A percentile compares a stretch with the other conserved stretches of the same genome.
These are phyloP conservation scores for Scutellaria galericulata DNA, from an alignment of 257 asterid species.

Conservation along the genomic window DNA sequence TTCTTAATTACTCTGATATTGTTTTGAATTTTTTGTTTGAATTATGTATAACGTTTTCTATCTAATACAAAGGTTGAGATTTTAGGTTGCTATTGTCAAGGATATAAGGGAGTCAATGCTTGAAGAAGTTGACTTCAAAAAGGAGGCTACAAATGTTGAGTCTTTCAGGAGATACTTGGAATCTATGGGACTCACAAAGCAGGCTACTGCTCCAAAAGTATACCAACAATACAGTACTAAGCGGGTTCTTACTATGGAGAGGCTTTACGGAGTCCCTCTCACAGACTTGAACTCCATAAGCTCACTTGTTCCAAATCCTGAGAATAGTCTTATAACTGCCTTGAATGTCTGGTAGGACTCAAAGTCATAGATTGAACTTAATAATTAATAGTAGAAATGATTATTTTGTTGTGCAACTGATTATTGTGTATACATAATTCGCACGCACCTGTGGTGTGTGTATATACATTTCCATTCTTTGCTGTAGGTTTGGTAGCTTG, in stretches of 20 bases:
- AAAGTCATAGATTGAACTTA: slow-evolving; percentile 26
- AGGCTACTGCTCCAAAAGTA: slow-evolving; percentile 96
- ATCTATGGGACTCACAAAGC: slow-evolving; percentile 87
- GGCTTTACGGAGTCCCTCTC: slow-evolving; percentile 97
- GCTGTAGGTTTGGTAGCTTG: slow-evolving; percentile 92
- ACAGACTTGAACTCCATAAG: slow-evolving; percentile 91
- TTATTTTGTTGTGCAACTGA: slow-evolving; percentile 9
- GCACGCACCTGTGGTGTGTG: neutral
- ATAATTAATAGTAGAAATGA: slow-evolving; percentile 15
- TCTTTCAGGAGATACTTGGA: slow-evolving; percentile 83
- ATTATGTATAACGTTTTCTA: slow-evolving; percentile 3
- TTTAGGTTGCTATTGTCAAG: slow-evolving; percentile 90
- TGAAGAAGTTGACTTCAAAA: slow-evolving; percentile 94
- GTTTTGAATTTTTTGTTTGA: slow-evolving; percentile 10
- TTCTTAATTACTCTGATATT: slow-evolving; percentile 20
- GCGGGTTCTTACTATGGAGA: slow-evolving; percentile 89
- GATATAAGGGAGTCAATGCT: slow-evolving; percentile 98
- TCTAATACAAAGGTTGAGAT: slow-evolving; percentile 36
- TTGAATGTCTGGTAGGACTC: slow-evolving; percentile 85
- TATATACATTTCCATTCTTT: neutral
- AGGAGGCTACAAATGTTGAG: slow-evolving; percentile 90
- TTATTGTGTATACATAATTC: neutral
- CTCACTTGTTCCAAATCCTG: slow-evolving; percentile 85
- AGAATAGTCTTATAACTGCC: slow-evolving; percentile 91
- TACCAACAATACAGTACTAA: slow-evolving; percentile 66